These are phyloP conservation scores for Botrytis fragariae DNA, from an alignment of 2,329 filamentous ascomycete genomes.

Conservation along the genomic window DNA sequence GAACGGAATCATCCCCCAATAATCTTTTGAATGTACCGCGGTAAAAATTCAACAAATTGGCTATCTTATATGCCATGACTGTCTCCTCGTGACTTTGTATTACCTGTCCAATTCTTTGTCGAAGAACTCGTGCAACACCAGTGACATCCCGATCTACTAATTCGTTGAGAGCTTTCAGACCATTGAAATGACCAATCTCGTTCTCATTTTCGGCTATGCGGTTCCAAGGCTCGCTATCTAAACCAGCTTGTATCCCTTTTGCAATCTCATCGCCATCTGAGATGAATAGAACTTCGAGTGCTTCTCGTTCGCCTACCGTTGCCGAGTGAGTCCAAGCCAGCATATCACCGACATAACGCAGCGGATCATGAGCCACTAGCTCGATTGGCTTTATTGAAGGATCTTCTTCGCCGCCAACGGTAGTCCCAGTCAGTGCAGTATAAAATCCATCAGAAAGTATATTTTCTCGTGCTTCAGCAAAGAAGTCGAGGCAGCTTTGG, in stretches of 20 bases:
- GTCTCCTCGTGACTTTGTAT: constrained; percentile 90
- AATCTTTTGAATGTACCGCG: constrained; percentile 79
- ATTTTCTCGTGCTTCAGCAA: constrained; percentile 84
- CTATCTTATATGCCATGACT: constrained; percentile 83
- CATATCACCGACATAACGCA: constrained; percentile 96
- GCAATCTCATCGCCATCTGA: constrained; percentile 86
- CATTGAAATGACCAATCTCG: constrained; percentile 65
- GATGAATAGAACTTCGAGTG: constrained; percentile 86
- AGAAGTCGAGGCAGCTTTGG: constrained; percentile 89
- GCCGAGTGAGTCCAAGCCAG: constrained; percentile 95
- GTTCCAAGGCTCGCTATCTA: constrained; percentile 82
- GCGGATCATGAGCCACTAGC: constrained; percentile 83
- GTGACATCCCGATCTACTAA: constrained; percentile 83
- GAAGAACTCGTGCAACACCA: constrained; percentile 78
- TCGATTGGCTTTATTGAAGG: constrained; percentile 83
- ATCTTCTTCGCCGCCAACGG: constrained; percentile 56
- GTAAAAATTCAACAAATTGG: constrained; percentile 89
- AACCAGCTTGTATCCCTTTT: constrained; percentile 73
- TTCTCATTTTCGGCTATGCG: constrained; percentile 59
- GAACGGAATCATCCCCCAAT: constrained; percentile 63
- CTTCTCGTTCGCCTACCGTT: constrained; percentile 89
- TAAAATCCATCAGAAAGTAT: constrained; percentile 88
- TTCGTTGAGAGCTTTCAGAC: constrained; percentile 75
- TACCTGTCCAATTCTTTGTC: constrained; percentile 85
- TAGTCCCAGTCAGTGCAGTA: constrained; percentile 74